These are phyloP conservation scores for Sanghuangporus baumii DNA, from an alignment of 1,284 basidiomycete genomes.

Conservation along the genomic window DNA sequence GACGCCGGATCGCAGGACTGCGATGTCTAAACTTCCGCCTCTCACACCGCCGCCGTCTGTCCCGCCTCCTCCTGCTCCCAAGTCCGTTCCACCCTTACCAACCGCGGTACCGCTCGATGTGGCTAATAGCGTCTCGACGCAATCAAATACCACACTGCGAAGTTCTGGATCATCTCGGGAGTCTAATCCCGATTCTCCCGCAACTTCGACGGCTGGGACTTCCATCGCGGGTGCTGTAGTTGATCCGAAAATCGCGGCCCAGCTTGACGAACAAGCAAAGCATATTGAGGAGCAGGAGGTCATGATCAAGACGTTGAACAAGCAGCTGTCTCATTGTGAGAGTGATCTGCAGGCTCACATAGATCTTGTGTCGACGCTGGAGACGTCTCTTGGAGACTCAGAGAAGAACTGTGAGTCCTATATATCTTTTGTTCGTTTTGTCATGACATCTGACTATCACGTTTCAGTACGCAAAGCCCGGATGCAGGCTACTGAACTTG, in stretches of 20 bases:
- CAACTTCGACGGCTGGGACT: constrained; percentile 53
- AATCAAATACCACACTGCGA: constrained; percentile 17
- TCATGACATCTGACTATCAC: constrained; percentile 15
- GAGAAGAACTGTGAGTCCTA: constrained; percentile 78
- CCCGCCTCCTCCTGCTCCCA: constrained; percentile 80
- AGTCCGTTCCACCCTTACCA: constrained; percentile 31
- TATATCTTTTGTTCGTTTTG: constrained; percentile 5
- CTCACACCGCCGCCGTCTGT: constrained; percentile 84
- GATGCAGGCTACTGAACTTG: constrained; percentile 83
- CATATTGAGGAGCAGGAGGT: constrained; percentile 78
- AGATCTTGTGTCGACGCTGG: constrained; percentile 80
- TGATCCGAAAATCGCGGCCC: constrained; percentile 52
- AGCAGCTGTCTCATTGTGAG: constrained; percentile 88
- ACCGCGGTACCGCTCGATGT: constrained; percentile 11
- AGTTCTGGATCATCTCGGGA: constrained; percentile 50
- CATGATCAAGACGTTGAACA: constrained; percentile 90
- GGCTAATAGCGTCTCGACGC: constrained; percentile 30
- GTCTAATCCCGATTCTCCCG: constrained; percentile 57
- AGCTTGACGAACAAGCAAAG: constrained; percentile 70
- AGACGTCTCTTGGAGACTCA: constrained; percentile 79
- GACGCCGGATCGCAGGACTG: constrained; percentile 46
- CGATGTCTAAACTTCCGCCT: constrained; percentile 75
- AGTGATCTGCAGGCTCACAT: constrained; percentile 87
- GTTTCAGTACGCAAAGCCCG: constrained; percentile 78
- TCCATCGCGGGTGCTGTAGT: constrained; percentile 29